phyloP scores from a whole-genome alignment of 257 asterid species.

The Fraxinus quadrangulata region DNA sequence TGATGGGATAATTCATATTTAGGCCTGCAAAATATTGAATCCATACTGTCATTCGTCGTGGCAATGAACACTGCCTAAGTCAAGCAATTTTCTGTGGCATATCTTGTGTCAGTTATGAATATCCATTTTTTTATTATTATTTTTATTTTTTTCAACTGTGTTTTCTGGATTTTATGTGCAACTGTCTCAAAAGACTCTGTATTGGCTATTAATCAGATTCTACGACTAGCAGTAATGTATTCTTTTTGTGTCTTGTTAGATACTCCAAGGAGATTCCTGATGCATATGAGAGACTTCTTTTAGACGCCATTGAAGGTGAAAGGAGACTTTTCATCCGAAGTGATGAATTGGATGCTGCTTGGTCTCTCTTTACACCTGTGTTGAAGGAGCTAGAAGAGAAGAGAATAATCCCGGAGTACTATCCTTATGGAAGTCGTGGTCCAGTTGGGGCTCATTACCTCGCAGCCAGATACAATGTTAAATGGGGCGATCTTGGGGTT shows the following conservation, averaged over 20 bases:
- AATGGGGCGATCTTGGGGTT: constrained; percentile 88
- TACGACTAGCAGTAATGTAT: neutral
- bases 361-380: constrained; percentile 93
- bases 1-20: neutral
- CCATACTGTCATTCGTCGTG: constrained; percentile 10
- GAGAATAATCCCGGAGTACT: constrained; percentile 71
- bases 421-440: constrained; percentile 94
- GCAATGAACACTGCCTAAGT: neutral
- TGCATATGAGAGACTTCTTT: constrained; percentile 92
- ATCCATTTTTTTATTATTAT: too few relatives aligned
- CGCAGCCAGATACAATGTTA: constrained; percentile 78
- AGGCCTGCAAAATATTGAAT: neutral
- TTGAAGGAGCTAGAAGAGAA: constrained; percentile 74
- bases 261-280: constrained; percentile 94
- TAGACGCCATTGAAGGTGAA: constrained; percentile 94
- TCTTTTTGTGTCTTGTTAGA: constrained; percentile 35
- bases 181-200: neutral
- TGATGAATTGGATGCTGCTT: constrained; percentile 94
- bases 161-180: neutral
- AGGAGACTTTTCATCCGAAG: constrained; percentile 93
- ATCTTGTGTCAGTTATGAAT: neutral
- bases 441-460: constrained; percentile 96
- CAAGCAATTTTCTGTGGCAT: neutral
- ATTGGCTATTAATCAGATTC: neutral
- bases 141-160: neutral